Conservation (phyloP, 768 basidiomycete genomes). For the Phaeotremella fagi region DNA sequence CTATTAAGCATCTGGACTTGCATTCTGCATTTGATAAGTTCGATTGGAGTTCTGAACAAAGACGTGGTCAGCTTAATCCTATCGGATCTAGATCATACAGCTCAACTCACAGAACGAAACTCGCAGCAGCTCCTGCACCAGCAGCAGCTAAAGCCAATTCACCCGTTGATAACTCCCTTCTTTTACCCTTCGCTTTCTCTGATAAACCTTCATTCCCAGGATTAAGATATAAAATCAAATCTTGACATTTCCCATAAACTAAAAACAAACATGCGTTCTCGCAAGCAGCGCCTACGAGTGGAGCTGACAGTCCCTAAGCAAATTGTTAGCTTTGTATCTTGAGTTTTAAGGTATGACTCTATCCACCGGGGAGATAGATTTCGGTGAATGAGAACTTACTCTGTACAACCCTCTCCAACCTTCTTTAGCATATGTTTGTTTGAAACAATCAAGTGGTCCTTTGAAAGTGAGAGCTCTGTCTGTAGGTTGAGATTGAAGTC, state of each 20-base stretch:
- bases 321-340: background rate
- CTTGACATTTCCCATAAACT: conserved; percentile 66
- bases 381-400: conserved; percentile 54
- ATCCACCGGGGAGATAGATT: too few relatives aligned
- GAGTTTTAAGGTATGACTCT: background rate
- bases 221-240: conserved; percentile 37
- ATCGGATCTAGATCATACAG: background rate
- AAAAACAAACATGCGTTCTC: conserved; percentile 88
- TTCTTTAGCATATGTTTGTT: conserved; percentile 72
- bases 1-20: conserved; percentile 81
- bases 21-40: conserved; percentile 96
- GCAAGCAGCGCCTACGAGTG: conserved; percentile 82
- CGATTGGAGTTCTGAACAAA: conserved; percentile 71
- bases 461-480: conserved; percentile 65
- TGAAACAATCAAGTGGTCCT: conserved; percentile 82
- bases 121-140: conserved; percentile 79
- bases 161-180: conserved; percentile 44
- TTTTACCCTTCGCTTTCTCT: conserved; percentile 33
- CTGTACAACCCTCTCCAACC: conserved; percentile 81
- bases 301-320: conserved; percentile 80
- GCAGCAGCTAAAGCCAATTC: conserved; percentile 76
- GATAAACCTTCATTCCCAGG: conserved; percentile 10
- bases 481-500: conserved; percentile 84
- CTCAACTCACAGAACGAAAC: conserved; percentile 71
- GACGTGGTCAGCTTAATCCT: background rate